These are phyloP conservation scores for Fraxinus angustifolia DNA, from an alignment of 305 asterid genomes.

Conservation along the genomic window DNA sequence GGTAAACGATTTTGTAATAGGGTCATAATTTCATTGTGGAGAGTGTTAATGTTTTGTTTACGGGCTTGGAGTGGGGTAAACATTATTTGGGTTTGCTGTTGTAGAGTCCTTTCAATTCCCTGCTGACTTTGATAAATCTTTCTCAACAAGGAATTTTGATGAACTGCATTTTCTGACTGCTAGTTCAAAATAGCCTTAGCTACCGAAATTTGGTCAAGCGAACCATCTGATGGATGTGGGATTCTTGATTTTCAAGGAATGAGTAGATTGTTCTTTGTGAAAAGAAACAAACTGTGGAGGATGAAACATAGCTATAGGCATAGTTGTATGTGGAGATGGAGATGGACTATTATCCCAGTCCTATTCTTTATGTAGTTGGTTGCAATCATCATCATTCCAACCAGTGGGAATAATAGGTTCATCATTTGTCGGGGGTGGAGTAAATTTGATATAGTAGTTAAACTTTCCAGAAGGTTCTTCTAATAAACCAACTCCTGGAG, in stretches of 20 bases:
- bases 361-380: background rate
- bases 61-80: background rate
- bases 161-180: background rate
- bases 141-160: no score
- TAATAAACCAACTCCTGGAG: no score
- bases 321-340: background rate
- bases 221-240: no score
- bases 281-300: background rate
- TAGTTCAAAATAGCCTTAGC: no score
- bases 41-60: no score
- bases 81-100: no score
- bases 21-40: background rate
- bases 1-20: no score
- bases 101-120: background rate
- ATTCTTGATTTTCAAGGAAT: background rate
- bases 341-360: background rate
- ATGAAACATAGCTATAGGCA: background rate
- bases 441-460: background rate
- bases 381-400: background rate
- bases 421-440: background rate
- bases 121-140: background rate
- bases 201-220: no score
- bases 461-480: background rate
- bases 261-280: background rate
- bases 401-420: background rate